These are phyloP conservation scores for Dillenia suffruticosa DNA, from an alignment of 164 flowering plant genomes.

Conservation along the genomic window DNA sequence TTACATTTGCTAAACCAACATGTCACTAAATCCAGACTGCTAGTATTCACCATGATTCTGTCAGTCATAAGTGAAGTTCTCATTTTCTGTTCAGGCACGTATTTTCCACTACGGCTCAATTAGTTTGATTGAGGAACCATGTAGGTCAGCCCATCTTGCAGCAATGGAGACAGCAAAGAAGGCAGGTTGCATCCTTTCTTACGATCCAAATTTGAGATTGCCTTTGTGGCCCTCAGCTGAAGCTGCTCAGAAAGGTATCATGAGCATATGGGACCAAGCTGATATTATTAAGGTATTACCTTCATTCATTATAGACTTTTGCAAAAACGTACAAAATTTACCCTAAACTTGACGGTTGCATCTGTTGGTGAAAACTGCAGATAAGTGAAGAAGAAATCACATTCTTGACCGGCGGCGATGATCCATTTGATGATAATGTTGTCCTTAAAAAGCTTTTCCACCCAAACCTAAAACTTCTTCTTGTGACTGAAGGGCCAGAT, in stretches of 20 bases:
- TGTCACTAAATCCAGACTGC: no score
- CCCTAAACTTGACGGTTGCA: no score
- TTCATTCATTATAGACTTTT: not conserved
- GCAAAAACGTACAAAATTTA: no score
- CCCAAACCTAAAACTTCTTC: constrained; percentile 62
- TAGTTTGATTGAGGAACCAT: constrained; percentile 75
- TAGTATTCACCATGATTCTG: no score
- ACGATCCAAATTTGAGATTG: constrained; percentile 75
- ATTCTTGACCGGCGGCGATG: constrained; percentile 65
- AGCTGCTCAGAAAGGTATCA: constrained; percentile 56
- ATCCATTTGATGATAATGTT: constrained; percentile 66
- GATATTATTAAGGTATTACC: constrained; percentile 60
- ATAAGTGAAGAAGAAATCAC: constrained; percentile 68
- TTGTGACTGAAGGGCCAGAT: constrained; percentile 62
- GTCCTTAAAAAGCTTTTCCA: constrained; percentile 64
- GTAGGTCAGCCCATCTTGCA: constrained; percentile 62
- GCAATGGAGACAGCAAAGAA: constrained; percentile 63
- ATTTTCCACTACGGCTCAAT: constrained; percentile 83
- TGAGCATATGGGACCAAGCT: constrained; percentile 78
- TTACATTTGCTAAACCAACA: no score
- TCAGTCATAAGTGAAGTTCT: no score
- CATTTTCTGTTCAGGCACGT: constrained; percentile 32
- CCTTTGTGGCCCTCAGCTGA: constrained; percentile 77
- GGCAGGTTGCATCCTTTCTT: constrained; percentile 63
- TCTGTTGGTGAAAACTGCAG: constrained; percentile 20